These are phyloP conservation scores for Dendrobium catenatum DNA, from an alignment of 106 monocot species.

Conservation along the genomic window DNA sequence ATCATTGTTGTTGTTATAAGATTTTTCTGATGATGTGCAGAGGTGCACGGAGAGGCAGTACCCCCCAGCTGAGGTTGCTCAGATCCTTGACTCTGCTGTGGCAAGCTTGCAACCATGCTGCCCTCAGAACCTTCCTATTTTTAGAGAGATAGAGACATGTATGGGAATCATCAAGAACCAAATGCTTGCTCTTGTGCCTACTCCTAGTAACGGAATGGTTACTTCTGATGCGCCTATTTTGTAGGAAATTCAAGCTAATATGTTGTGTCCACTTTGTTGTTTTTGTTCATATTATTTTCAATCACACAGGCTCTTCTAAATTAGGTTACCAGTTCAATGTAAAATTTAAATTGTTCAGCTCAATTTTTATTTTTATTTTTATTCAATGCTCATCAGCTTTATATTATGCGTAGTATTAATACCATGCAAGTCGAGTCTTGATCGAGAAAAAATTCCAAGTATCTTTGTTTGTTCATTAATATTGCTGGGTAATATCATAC, in stretches of 20 bases:
- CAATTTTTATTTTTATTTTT: too few relatives aligned
- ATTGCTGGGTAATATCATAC: too few relatives aligned
- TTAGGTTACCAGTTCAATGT: not conserved
- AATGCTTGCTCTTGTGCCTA: constrained; percentile 84
- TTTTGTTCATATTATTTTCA: not conserved
- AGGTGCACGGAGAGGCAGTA: constrained; percentile 72
- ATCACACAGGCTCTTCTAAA: not conserved
- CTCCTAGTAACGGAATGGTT: constrained; percentile 20
- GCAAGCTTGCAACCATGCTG: constrained; percentile 66
- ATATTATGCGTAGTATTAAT: too few relatives aligned
- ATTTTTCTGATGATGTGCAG: constrained; percentile 24
- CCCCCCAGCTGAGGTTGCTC: constrained; percentile 91
- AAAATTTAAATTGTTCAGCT: not conserved
- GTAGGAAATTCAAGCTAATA: not conserved
- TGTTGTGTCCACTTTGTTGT: not conserved
- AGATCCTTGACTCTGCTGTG: constrained; percentile 78
- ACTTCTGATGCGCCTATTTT: constrained; percentile 19
- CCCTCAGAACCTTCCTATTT: constrained; percentile 66
- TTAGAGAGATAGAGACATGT: constrained; percentile 74
- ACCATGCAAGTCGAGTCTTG: too few relatives aligned
- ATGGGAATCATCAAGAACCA: constrained; percentile 96
- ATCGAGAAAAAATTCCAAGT: too few relatives aligned
- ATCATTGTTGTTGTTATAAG: not conserved
- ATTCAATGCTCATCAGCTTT: too few relatives aligned
- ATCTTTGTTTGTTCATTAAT: too few relatives aligned